Conservation (phyloP, 2,329 filamentous ascomycete genomes). For the Macrophomina tecta region DNA sequence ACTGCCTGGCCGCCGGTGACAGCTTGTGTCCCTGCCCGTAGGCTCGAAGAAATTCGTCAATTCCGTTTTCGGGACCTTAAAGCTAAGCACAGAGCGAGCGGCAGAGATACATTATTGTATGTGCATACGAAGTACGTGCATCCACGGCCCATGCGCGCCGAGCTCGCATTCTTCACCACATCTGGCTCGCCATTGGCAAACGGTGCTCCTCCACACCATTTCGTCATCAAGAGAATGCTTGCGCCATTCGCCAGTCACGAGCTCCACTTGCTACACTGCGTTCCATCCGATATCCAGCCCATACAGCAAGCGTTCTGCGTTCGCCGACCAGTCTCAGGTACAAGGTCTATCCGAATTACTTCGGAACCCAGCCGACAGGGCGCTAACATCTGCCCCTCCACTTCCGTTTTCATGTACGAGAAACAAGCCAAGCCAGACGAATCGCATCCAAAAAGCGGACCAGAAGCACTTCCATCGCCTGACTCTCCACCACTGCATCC, state of each 20-base stretch:
- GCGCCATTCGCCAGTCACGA: not conserved
- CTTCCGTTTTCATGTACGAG: not conserved
- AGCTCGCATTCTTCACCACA: not conserved
- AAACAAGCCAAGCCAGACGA: slow-evolving; percentile 1
- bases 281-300: too few relatives aligned
- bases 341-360: not conserved
- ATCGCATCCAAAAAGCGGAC: not conserved
- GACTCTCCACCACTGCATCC: not conserved
- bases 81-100: not conserved
- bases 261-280: too few relatives aligned
- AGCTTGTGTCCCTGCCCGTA: not conserved
- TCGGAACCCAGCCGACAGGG: not conserved
- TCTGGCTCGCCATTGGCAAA: not conserved
- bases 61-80: not conserved
- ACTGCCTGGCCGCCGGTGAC: not conserved
- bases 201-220: slow-evolving; percentile 3
- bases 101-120: not conserved
- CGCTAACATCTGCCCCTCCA: not conserved
- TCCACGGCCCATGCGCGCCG: not conserved
- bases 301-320: not conserved
- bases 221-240: not conserved
- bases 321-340: not conserved
- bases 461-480: not conserved
- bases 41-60: not conserved
- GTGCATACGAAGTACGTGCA: not conserved